These are phyloP conservation scores for Mucor ambiguus DNA, from an alignment of 371 early-diverging fungal genomes.

Conservation along the genomic window DNA sequence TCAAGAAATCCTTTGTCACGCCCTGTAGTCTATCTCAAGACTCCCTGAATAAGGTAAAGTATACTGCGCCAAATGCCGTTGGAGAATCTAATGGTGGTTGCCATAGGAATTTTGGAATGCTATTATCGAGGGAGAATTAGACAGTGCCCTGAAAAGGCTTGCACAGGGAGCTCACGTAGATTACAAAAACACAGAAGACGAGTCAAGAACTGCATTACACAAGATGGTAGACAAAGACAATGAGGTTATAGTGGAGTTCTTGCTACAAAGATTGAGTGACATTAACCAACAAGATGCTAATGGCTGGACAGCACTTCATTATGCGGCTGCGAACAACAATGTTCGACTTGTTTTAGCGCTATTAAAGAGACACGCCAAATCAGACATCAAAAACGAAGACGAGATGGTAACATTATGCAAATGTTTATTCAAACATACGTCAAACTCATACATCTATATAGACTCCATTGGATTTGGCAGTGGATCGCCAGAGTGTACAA, in stretches of 20 bases:
- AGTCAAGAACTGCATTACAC: conserved; percentile 63
- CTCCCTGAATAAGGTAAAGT: conserved; percentile 27
- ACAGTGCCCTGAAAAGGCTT: conserved; percentile 59
- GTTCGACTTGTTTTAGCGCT: conserved; percentile 64
- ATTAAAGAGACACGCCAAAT: conserved; percentile 70
- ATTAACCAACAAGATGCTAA: conserved; percentile 60
- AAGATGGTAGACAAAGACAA: conserved; percentile 61
- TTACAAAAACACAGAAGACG: conserved; percentile 57
- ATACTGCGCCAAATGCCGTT: not conserved
- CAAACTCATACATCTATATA: conserved; percentile 11
- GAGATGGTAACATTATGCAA: conserved; percentile 42
- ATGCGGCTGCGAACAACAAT: conserved; percentile 73
- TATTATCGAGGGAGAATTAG: conserved; percentile 57
- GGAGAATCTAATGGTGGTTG: not conserved
- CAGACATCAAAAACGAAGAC: conserved; percentile 60
- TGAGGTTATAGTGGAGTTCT: conserved; percentile 66
- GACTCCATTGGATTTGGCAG: conserved; percentile 75
- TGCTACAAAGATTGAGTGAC: conserved; percentile 71
- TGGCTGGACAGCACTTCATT: conserved; percentile 81
- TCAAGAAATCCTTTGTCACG: conserved; percentile 63
- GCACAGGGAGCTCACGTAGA: conserved; percentile 81
- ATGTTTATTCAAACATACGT: not conserved
- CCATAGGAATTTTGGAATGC: conserved; percentile 60
- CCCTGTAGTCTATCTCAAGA: conserved; percentile 28
- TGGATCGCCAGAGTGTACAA: conserved; percentile 61